Base-by-base conservation (phyloP, 139 green algal species). In the Pleodorina starrii region DNA sequence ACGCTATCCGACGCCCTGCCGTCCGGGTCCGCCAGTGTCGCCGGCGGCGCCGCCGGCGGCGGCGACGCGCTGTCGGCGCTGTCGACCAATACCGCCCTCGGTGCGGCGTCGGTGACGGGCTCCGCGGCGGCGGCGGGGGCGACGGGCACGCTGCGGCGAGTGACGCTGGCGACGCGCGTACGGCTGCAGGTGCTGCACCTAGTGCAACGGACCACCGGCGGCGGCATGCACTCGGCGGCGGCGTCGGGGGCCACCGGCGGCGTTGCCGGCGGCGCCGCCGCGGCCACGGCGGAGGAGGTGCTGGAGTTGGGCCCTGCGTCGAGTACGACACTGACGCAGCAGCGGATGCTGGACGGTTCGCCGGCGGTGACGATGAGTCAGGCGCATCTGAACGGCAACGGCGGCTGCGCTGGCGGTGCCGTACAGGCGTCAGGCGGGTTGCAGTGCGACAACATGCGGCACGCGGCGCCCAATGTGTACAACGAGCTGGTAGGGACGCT, bases 111-210 rank as follows among this genome's bases (percentile, higher is more conserved):
- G 27, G 7, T 81, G 21, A 42, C 14, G 21, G 63, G 63, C 6
- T 73, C 68, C n/a, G 35, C 46, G 44, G 74, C 44, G 44, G 44
- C 44, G 32, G 46, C 75, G 16, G 4, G 11, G 75, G 5, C 75
- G 75, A 4, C 75, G 44, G 16, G 44, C 17, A 43, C 29, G 3
- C 46, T 6, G 29, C 44, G 29, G 44, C 77, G 7, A 9, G 27
- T 86, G 50, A 25, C 79, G 79, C 40, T 86, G 54, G 38, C 79
- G 10, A 57, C 36, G 1, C 79, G 79, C 25, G 54, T 86, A 36
- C 27, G 40, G 59, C 79, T 86, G 57, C 79, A 86, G 38, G 79
- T 86, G 17, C 79, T 86, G 79, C 59, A 59, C 9, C 35, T 86
- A 23, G 42, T 86, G 27, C 29, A 86, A 23, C 36, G 79, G 23